These are phyloP conservation scores for Leucogyrophana mollusca DNA, from an alignment of 768 basidiomycete genomes.

Conservation along the genomic window DNA sequence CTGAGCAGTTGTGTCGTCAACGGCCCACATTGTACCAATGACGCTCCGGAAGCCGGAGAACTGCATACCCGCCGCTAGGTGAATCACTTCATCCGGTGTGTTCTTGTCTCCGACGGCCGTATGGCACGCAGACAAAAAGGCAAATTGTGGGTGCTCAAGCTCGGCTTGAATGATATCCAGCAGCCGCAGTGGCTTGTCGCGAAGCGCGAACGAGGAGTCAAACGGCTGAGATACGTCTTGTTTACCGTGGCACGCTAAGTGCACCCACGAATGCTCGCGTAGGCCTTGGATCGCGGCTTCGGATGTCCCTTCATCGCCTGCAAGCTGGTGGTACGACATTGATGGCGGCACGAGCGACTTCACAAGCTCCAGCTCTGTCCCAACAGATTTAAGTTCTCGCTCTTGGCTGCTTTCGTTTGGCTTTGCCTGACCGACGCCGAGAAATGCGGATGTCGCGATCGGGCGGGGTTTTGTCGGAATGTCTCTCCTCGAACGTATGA, in stretches of 20 bases:
- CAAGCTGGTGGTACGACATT: conserved; percentile 13
- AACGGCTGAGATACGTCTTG: conserved; percentile 21
- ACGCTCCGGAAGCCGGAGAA: conserved; percentile 34
- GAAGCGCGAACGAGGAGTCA: conserved; percentile 22
- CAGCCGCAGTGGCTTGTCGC: conserved; percentile 19
- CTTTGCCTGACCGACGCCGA: conserved; percentile 20
- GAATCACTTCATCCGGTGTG: conserved; percentile 31
- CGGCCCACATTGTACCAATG: conserved; percentile 34
- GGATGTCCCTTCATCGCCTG: conserved; percentile 11
- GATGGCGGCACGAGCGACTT: conserved; percentile 12
- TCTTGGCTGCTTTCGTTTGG: conserved; percentile 1
- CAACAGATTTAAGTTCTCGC: conserved; percentile 12
- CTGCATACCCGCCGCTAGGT: conserved; percentile 35
- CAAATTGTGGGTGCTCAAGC: conserved; percentile 21
- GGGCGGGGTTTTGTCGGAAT: not conserved
- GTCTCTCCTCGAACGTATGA: conserved; percentile 20
- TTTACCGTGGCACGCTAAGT: conserved; percentile 31
- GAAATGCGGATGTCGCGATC: too few species aligned
- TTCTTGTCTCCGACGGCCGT: conserved; percentile 20
- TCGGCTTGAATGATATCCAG: conserved; percentile 19
- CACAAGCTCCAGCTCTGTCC: conserved; percentile 19
- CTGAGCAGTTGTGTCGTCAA: conserved; percentile 21
- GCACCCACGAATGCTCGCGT: conserved; percentile 22
- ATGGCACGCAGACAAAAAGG: conserved; percentile 35
- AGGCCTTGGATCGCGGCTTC: conserved; percentile 14